Base-by-base conservation (phyloP, 441 rosid genomes). In the Melastoma candidum region DNA sequence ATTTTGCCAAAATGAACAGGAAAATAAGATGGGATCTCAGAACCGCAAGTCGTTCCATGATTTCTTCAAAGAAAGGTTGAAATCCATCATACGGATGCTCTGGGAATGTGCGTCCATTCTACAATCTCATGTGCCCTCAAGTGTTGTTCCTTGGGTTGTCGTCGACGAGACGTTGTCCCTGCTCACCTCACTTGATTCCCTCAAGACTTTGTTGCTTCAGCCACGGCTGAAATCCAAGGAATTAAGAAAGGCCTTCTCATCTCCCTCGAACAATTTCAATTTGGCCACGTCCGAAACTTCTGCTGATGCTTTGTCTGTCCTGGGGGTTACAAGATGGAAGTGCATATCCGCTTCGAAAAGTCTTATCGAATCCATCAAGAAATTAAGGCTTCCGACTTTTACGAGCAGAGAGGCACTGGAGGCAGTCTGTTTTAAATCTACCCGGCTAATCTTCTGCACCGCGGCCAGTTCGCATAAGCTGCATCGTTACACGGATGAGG, bases 371-470 rank as follows among this genome's bases (percentile, higher is more conserved):
- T 17, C 22, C 22, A 17, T 17, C 22, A 17, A 17, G 22, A 17
- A 17, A 17, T 17, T 17, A 17, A 17, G 22, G 22, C 22, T 17
- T 17, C 22, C 1, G 22, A 17, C 22, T 17, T 17, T 17, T 17
- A 17, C 22, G 22, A 17, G 22, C 22, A 17, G 22, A 17, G 22
- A 17, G 22, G 76, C 53, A 9, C 56, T 72, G 7, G 14, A 3
- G 7, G 3, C 49, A 1, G 71, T 74, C 57, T 77, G 78, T 57
- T 70, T 69, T 11, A 39, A 53, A 47, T 53, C 6, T 3, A 73
- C 80, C 6, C 45, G 57, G 0, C 51, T 77, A 46, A 41, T 72
- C 51, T 71, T 77, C 51, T 74, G 77, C 58, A 79, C 82, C 10
- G 75, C 74, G 26, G 57, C 73, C 3, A 47, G 63, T 45, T 74